Base-by-base conservation (phyloP, 2,329 filamentous ascomycete genomes). In the Aspergillaceae sp. region DNA sequence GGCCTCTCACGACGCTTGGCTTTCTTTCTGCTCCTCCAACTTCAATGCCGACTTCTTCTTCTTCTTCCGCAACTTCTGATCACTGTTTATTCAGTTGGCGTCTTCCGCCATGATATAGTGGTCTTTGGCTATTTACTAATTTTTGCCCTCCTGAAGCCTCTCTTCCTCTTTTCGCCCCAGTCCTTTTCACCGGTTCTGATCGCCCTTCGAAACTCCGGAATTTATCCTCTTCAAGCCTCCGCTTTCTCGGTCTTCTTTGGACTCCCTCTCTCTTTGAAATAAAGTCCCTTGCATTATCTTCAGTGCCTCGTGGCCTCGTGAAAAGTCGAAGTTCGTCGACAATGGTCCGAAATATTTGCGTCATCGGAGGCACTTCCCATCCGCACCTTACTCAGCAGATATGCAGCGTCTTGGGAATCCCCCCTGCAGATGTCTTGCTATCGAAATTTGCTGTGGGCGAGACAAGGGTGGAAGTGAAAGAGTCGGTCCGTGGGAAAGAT, bases 401-500 rank as follows among this genome's bases (percentile, higher is more conserved):
- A 63, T 94, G 87, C 77, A 85, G 85, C 59, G 84, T 88, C 56
- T 83, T 98, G 49, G 87, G 90, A 57, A 82, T 98, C 45, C 84
- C 88, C n/a, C 76, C 81, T 19, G 87, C 88, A 57, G 84, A 89
- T 62, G 85, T 91, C 56, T 82, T 90, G 51, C 81, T 97, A 42
- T 80, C 77, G 63, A 96, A 96, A 72, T 98, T 98, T 74, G 87
- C 89, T 30, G 88, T 92, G 44, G 92, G 92, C 56, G 92, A 97
- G 74, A 94, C 87, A 56, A 83, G 91, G 46, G 91, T 94, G 52
- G 92, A 97, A 70, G 94, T 98, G 62, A 80, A 90, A 66, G 92
- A 98, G 69, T 95, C 89, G 9, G 92, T 98, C 43, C 86, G 92
- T 58, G 92, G 87, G 58, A 98, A 98, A 69, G 92, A 98, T 80